phyloP scores from a whole-genome alignment of 192 early-diverging fungal species.

The Podila clonocystis region DNA sequence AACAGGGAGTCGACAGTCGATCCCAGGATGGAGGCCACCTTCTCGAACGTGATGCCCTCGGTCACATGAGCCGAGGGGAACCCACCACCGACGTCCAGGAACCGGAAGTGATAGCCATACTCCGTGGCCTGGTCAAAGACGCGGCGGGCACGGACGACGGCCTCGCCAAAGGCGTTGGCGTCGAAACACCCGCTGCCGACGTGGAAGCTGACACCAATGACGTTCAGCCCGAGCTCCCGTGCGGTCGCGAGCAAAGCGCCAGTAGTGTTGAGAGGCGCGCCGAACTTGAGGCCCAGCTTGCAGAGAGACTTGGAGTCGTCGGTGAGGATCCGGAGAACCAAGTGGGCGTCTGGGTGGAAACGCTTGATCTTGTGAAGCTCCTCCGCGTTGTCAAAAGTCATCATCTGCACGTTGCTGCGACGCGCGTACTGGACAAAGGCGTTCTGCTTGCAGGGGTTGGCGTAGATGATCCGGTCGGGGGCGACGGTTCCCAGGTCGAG shows the following conservation, averaged over 20 bases:
- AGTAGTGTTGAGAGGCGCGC: constrained; percentile 76
- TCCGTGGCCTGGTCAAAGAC: constrained; percentile 90
- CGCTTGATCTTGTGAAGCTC: constrained; percentile 94
- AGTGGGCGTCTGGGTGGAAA: constrained; percentile 81
- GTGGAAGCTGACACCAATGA: constrained; percentile 95
- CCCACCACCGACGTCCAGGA: constrained; percentile 94
- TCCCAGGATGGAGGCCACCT: constrained; percentile 81
- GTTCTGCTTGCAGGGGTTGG: constrained; percentile 99
- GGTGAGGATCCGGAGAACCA: constrained; percentile 93
- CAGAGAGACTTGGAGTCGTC: constrained; percentile 95
- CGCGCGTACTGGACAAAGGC: constrained; percentile 92
- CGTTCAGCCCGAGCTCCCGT: constrained; percentile 80
- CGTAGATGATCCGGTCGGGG: constrained; percentile 88
- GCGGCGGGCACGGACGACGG: constrained; percentile 82
- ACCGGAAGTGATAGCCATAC: constrained; percentile 76
- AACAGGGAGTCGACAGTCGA: constrained; percentile 84
- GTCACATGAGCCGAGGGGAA: constrained; percentile 87
- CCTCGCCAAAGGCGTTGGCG: constrained; percentile 89
- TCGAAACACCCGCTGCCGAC: constrained; percentile 96
- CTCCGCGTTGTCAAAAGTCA: constrained; percentile 99
- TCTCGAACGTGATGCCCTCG: constrained; percentile 84
- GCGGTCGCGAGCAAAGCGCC: constrained; percentile 75
- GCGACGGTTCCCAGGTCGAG: constrained; percentile 76
- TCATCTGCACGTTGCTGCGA: constrained; percentile 80
- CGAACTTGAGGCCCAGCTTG: constrained; percentile 97